Percentiles rank a stretch among this genome's conserved stretches.
phyloP scores from a whole-genome alignment of 768 basidiomycete genomes.

The Hortiboletus flavorubellus region DNA sequence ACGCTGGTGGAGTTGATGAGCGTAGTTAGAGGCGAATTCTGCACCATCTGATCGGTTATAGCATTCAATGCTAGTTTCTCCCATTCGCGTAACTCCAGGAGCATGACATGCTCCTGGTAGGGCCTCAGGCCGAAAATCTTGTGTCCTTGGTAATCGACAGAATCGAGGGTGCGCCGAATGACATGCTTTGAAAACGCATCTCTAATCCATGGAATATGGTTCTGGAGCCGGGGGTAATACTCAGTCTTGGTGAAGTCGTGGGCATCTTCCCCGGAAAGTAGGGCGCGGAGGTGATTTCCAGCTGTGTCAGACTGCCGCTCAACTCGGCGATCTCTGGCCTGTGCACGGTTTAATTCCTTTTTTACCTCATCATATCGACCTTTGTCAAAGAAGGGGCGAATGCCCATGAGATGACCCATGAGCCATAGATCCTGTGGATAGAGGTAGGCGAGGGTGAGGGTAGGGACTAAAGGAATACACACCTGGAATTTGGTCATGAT shows the following conservation, averaged over 20 bases:
- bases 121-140: not conserved
- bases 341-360: not conserved
- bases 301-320: not conserved
- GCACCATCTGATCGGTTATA: conserved; percentile 12
- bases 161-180: conserved; percentile 4
- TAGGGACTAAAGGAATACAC: no score
- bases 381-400: not conserved
- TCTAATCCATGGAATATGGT: not conserved
- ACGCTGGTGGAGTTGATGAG: no score
- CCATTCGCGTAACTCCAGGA: not conserved
- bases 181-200: not conserved
- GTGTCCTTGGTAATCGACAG: not conserved
- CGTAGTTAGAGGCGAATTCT: not conserved
- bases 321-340: not conserved
- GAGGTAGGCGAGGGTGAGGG: no score
- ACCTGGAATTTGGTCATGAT: conserved; percentile 9
- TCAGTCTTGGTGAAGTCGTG: not conserved
- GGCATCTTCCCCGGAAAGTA: not conserved
- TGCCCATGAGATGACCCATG: not conserved
- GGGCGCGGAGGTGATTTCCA: not conserved
- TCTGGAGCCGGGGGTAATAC: not conserved
- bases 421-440: conserved; percentile 4
- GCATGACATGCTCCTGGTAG: conserved; percentile 3
- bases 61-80: not conserved
- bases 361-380: not conserved